Conservation (phyloP, 257 asterid species). For the Nicotiana obtusifolia region DNA sequence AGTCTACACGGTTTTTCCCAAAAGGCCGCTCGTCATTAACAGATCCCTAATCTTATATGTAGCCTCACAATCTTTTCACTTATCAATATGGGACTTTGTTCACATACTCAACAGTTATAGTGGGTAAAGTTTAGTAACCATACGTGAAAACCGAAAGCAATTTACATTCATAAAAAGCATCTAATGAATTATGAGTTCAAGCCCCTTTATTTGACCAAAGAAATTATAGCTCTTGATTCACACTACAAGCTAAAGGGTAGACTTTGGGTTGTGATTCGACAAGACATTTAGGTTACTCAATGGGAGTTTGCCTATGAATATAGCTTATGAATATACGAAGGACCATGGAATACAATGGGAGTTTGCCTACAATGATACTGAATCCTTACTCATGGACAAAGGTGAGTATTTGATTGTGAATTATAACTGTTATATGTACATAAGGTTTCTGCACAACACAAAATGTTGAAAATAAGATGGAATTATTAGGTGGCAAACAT, state of each 20-base stretch:
- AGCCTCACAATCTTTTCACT: too few relatives aligned
- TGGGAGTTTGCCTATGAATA: slow-evolving; percentile 18
- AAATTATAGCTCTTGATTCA: not conserved
- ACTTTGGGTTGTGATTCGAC: not conserved
- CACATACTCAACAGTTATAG: too few relatives aligned
- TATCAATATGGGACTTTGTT: too few relatives aligned
- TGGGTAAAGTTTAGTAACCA: too few relatives aligned
- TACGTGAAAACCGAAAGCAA: too few relatives aligned
- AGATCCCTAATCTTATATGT: too few relatives aligned
- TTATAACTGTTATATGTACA: not conserved
- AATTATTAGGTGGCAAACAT: slow-evolving; percentile 8
- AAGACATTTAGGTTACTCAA: not conserved
- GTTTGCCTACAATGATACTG: slow-evolving; percentile 6
- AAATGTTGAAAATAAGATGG: not conserved
- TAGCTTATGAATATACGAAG: not conserved
- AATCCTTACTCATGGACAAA: slow-evolving; percentile 17
- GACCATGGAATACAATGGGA: slow-evolving; percentile 21
- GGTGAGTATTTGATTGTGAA: not conserved
- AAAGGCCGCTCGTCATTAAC: too few relatives aligned
- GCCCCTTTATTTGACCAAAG: too few relatives aligned
- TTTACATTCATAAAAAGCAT: too few relatives aligned
- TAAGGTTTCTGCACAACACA: not conserved
- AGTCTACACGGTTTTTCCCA: too few relatives aligned
- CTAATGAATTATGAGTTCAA: too few relatives aligned
- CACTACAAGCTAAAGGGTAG: not conserved